These are phyloP conservation scores for Athelia sp. DNA, from an alignment of 1,284 basidiomycete species.

Conservation along the genomic window DNA sequence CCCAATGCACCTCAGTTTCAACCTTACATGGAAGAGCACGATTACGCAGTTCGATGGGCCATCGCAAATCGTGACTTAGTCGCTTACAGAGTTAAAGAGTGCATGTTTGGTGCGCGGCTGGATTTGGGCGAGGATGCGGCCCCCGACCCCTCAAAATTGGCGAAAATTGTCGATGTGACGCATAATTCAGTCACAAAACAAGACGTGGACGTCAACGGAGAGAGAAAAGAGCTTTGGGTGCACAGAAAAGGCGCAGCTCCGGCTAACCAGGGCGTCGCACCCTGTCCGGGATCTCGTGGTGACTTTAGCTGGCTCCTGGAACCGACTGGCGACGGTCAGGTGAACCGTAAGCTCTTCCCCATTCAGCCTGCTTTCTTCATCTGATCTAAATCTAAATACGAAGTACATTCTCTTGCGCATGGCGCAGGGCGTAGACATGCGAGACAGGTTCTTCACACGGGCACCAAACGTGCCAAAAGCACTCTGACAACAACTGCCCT, in stretches of 20 bases:
- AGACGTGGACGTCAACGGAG: constrained; percentile 11
- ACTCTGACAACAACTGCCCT: constrained; percentile 25
- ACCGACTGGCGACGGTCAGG: constrained; percentile 27
- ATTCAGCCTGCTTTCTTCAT: background rate
- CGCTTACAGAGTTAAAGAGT: constrained; percentile 28
- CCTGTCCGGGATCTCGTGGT: constrained; percentile 33
- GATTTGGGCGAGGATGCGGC: background rate
- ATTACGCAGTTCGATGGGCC: constrained; percentile 33
- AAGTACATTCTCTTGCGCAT: constrained; percentile 32
- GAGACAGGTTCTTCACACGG: constrained; percentile 25
- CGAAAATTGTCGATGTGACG: constrained; percentile 33
- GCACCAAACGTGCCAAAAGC: constrained; percentile 22
- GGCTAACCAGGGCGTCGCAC: constrained; percentile 25
- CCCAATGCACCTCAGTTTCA: constrained; percentile 20
- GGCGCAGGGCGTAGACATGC: constrained; percentile 31
- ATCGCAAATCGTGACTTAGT: constrained; percentile 32
- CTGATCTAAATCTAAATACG: constrained; percentile 2
- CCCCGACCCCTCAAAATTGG: constrained; percentile 9
- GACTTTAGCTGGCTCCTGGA: constrained; percentile 30
- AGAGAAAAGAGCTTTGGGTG: constrained; percentile 23
- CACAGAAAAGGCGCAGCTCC: constrained; percentile 35
- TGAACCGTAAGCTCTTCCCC: constrained; percentile 23
- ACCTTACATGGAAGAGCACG: constrained; percentile 27
- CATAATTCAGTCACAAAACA: constrained; percentile 30
- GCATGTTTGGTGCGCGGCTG: constrained; percentile 17